Conservation (phyloP, 805 yeast genomes). For the Yarrowia deformans region DNA sequence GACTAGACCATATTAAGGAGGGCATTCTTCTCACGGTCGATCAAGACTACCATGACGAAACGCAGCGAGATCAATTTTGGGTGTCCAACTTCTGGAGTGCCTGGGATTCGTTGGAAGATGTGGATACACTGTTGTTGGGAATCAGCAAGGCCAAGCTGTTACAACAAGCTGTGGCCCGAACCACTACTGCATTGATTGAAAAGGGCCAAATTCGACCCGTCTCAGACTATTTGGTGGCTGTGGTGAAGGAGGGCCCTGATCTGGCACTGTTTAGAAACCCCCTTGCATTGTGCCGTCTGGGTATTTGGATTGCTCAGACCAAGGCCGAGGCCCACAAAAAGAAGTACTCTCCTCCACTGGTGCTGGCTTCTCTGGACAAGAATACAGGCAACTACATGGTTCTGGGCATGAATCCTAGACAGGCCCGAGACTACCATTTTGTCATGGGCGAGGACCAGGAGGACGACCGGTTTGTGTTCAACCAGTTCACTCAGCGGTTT, state of each 20-base stretch:
- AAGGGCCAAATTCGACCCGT: constrained; percentile 80
- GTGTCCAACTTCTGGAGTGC: constrained; percentile 73
- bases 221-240: constrained; percentile 82
- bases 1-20: constrained; percentile 33
- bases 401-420: constrained; percentile 86
- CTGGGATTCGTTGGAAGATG: constrained; percentile 66
- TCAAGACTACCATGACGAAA: constrained; percentile 41
- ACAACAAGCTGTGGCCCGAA: constrained; percentile 82
- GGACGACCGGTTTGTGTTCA: constrained; percentile 49
- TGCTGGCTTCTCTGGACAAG: constrained; percentile 81
- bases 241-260: constrained; percentile 88
- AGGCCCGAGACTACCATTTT: constrained; percentile 57
- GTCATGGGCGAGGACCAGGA: constrained; percentile 44
- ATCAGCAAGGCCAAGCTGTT: constrained; percentile 81
- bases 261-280: constrained; percentile 83
- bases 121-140: constrained; percentile 69
- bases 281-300: constrained; percentile 79
- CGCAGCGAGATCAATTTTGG: constrained; percentile 67
- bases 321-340: constrained; percentile 77
- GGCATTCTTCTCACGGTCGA: constrained; percentile 39
- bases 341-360: constrained; percentile 67
- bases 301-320: constrained; percentile 89
- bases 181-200: constrained; percentile 90
- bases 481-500: constrained; percentile 84
- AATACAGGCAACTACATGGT: constrained; percentile 80